Evolutionary conservation across 2,329 filamentous ascomycete species (phyloP).

Genomic region (Chrysoporthe austroafricana): DNA sequence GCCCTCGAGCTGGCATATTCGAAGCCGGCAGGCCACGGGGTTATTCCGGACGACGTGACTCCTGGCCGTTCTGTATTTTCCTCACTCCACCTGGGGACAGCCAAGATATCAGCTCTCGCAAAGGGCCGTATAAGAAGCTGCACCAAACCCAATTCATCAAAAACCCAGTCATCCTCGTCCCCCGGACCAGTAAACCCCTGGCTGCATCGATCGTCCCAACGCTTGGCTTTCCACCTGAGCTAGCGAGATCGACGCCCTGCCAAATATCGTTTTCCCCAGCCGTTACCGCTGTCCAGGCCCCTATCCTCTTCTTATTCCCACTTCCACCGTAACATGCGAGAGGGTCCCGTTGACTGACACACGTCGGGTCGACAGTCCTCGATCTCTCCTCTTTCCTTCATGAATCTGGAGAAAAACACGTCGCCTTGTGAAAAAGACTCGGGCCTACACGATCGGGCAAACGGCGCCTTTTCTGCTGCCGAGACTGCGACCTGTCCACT

Average conservation of each 20-base stretch:
- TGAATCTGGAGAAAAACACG: slow-evolving; percentile 24
- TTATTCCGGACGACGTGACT: neutral
- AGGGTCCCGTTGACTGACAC: slow-evolving; percentile 26
- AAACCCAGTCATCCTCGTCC: neutral
- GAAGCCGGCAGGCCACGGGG: neutral
- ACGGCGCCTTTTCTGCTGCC: slow-evolving; percentile 8
- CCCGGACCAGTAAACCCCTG: neutral
- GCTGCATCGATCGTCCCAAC: slow-evolving; percentile 1
- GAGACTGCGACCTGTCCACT: slow-evolving; percentile 4
- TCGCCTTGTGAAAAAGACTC: slow-evolving; percentile 19
- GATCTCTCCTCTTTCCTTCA: slow-evolving; percentile 25
- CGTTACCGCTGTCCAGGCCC: slow-evolving; percentile 15
- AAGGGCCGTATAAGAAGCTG: slow-evolving; percentile 22
- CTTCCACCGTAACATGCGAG: slow-evolving; percentile 22
- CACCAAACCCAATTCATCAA: neutral
- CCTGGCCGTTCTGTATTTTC: neutral
- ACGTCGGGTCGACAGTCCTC: slow-evolving; percentile 28
- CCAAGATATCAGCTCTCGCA: slow-evolving; percentile 17
- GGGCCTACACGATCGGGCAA: slow-evolving; percentile 10
- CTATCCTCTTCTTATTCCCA: slow-evolving; percentile 18
- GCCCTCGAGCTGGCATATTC: neutral
- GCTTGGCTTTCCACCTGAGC: slow-evolving; percentile 9
- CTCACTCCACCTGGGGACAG: neutral
- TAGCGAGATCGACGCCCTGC: slow-evolving; percentile 14
- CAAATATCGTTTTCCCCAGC: slow-evolving; percentile 4